Evolutionary conservation across 768 basidiomycete species (phyloP).

Genomic region (Clavulina sp.): DNA sequence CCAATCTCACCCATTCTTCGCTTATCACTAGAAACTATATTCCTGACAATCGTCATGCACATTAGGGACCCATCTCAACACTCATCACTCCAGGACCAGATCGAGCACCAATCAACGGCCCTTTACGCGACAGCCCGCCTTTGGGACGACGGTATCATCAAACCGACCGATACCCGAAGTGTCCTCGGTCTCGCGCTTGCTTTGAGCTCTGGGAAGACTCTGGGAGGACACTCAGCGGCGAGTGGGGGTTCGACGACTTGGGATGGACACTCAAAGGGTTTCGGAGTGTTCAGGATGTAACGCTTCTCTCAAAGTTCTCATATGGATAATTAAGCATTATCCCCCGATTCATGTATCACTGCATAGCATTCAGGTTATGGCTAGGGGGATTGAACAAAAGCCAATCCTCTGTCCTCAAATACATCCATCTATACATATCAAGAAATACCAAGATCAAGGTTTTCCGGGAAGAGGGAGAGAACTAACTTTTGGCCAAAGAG

Average conservation of each 20-base stretch:
- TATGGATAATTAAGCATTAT: not conserved
- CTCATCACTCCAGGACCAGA: slow-evolving; percentile 52
- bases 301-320: not conserved
- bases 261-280: slow-evolving; percentile 28
- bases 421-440: no score
- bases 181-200: slow-evolving; percentile 77
- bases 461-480: no score
- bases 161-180: slow-evolving; percentile 74
- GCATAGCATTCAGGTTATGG: no score
- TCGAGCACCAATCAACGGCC: slow-evolving; percentile 77
- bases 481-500: no score
- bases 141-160: slow-evolving; percentile 89
- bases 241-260: slow-evolving; percentile 43
- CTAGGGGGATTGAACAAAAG: no score
- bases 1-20: not conserved
- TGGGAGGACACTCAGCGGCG: slow-evolving; percentile 25
- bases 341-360: no score
- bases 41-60: not conserved
- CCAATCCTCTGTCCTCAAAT: no score
- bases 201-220: slow-evolving; percentile 31
- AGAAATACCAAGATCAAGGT: no score
- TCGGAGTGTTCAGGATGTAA: slow-evolving; percentile 86
- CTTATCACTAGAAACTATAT: not conserved
- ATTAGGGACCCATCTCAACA: slow-evolving; percentile 66
- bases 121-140: slow-evolving; percentile 80